phyloP scores from a whole-genome alignment of 176 grass and related monocot species.

The Secale cereale region DNA sequence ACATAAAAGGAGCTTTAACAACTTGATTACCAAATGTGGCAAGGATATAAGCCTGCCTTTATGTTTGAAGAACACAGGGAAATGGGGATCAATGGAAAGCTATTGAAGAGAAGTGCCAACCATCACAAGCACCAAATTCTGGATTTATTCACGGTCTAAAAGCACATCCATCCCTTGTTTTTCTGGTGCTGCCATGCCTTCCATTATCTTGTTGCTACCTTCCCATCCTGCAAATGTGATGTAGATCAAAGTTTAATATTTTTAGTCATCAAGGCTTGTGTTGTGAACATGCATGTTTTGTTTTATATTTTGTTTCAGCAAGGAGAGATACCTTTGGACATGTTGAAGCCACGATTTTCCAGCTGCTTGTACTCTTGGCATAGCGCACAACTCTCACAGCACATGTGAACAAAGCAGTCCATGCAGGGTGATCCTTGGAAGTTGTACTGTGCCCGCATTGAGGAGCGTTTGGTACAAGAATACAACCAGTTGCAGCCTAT shows the following conservation, averaged over 20 bases:
- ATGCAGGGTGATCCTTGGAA: conserved; percentile 41
- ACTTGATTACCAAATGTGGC: neutral
- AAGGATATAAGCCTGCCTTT: neutral
- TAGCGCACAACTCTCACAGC: conserved; percentile 47
- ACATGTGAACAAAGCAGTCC: conserved; percentile 65
- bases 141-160: conserved; percentile 13
- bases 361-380: conserved; percentile 72
- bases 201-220: conserved; percentile 38
- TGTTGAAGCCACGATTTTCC: conserved; percentile 48
- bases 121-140: neutral
- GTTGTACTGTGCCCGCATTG: conserved; percentile 43
- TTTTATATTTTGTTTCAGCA: neutral
- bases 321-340: conserved; percentile 46
- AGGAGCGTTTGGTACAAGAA: conserved; percentile 47
- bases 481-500: conserved; percentile 50
- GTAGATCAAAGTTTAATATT: neutral
- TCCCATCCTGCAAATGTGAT: conserved; percentile 39
- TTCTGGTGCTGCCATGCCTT: conserved; percentile 26
- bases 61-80: neutral
- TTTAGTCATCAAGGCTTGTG: neutral
- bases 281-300: neutral
- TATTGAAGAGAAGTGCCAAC: neutral
- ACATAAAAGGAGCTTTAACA: neutral
- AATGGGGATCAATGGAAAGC: neutral
- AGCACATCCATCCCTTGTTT: conserved; percentile 43